Conservation (phyloP, 2,329 filamentous ascomycete genomes). For the Bipolaris zeicola region DNA sequence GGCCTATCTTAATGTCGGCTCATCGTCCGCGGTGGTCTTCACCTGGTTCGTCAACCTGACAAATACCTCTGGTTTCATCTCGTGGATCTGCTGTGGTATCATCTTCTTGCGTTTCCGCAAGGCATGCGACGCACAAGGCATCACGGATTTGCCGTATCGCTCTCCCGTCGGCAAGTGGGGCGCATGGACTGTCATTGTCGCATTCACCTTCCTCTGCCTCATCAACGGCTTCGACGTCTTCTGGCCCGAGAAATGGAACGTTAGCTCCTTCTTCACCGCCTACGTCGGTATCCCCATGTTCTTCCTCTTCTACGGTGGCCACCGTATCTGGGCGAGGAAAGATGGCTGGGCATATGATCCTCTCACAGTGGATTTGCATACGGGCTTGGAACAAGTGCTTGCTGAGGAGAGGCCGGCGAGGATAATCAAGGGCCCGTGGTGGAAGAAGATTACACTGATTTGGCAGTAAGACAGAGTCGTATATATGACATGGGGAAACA, state of each 20-base stretch:
- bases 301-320: conserved; percentile 59
- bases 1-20: conserved; percentile 57
- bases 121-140: conserved; percentile 60
- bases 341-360: conserved; percentile 60
- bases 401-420: conserved; percentile 42
- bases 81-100: conserved; percentile 61
- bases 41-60: conserved; percentile 74
- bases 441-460: conserved; percentile 28
- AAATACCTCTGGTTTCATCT: conserved; percentile 60
- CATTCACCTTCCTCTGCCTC: conserved; percentile 67
- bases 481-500: too few species aligned
- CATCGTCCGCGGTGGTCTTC: conserved; percentile 57
- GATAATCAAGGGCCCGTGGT: conserved; percentile 24
- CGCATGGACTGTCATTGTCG: conserved; percentile 63
- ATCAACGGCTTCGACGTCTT: conserved; percentile 80
- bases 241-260: conserved; percentile 67
- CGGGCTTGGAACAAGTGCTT: conserved; percentile 44
- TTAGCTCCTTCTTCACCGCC: conserved; percentile 66
- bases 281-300: conserved; percentile 72
- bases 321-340: conserved; percentile 53
- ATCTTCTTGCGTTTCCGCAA: conserved; percentile 65
- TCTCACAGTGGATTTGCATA: conserved; percentile 59
- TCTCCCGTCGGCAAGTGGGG: conserved; percentile 67
- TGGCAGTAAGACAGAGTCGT: neutral
- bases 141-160: conserved; percentile 60